Base-by-base conservation (phyloP, 129 eudicot species). In the Chrysanthemum makinoi region DNA sequence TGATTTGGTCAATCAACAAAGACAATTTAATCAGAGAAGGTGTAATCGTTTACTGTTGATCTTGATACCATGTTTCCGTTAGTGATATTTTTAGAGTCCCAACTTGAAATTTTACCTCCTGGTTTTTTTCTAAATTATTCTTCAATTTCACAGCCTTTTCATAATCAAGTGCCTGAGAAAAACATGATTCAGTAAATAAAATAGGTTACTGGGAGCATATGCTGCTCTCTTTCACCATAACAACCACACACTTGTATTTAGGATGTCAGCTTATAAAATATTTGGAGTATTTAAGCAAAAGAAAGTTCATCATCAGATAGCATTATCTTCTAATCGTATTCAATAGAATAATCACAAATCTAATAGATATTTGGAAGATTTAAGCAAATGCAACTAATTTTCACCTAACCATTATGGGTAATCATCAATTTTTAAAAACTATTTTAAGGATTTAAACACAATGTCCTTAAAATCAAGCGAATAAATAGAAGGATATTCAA, bases 21-120 rank as follows among this genome's bases (percentile, higher is more conserved):
- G 96, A 89, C 5, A 92, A 92, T 58, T 89, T 92, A 46, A 89
- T 86, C 59, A 89, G 94, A 19, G 96, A 89, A 4, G 96, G 90
- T 0, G 96, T 87, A 49, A 89, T 86, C 30, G 10, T 84, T 70
- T 86, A n/a, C 94, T 70, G 86, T 88, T 69, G 95, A 88, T 26
- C 85, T 83, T 4, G 88, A 72, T 0, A 88, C 81, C 95, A 88
- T 88, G 77, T 83, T 39, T 76, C 79, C 79, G 66, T 86, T 43
- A 88, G 81, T 10, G 80, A 73, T 30, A 89, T 87, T 65, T 55
- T 77, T 46, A 89, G 91, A 8, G 83, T 88, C 70, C 91, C 86
- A 15, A 88, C 91, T 46, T 65, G 69, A 72, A 89, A 89, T 49
- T 89, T 88, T 2, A 76, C 90, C 50, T 89, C 90, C 11, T 90